A percentile compares a stretch with the other conserved stretches of the same genome.
phyloP scores from a whole-genome alignment of 352 stramenopile genomes.

The Phytophthora ohioensis region DNA sequence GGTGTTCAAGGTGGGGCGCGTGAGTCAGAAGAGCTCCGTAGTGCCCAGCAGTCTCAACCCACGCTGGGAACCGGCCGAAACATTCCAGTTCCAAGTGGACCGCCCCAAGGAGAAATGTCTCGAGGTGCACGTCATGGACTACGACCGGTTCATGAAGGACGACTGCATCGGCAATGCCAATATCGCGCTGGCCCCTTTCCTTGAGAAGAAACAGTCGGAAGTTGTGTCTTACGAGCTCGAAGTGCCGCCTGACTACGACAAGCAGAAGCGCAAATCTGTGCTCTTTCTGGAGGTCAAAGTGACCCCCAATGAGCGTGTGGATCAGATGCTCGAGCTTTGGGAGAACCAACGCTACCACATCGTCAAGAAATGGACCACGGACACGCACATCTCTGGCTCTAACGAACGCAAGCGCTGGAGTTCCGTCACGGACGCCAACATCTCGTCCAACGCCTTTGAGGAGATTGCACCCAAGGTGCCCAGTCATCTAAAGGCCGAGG shows the following conservation, averaged over 20 bases:
- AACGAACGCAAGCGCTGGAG: constrained; percentile 83
- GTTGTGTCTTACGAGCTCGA: constrained; percentile 67
- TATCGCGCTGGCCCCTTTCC: constrained; percentile 59
- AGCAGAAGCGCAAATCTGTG: constrained; percentile 64
- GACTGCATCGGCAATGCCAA: constrained; percentile 64
- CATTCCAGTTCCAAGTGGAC: constrained; percentile 73
- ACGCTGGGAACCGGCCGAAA: constrained; percentile 62
- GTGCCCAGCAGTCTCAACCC: constrained; percentile 60
- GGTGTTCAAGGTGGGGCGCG: constrained; percentile 60
- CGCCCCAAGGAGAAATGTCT: constrained; percentile 67
- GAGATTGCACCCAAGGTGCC: constrained; percentile 75
- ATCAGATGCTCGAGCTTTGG: constrained; percentile 82
- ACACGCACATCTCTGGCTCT: constrained; percentile 56
- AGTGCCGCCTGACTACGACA: constrained; percentile 61
- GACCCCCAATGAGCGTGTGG: constrained; percentile 55
- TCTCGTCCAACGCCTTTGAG: constrained; percentile 73
- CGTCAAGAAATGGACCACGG: constrained; percentile 79
- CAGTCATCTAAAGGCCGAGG: constrained; percentile 59
- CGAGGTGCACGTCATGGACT: constrained; percentile 69
- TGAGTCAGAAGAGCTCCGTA: constrained; percentile 63
- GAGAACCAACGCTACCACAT: constrained; percentile 87
- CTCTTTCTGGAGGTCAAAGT: constrained; percentile 72
- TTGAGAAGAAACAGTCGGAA: constrained; percentile 58
- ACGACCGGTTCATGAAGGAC: constrained; percentile 68
- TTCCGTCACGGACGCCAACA: constrained; percentile 60